A percentile compares a stretch with the other conserved stretches of the same genome.
Conservation (phyloP, 129 eudicot species). For the Lonicera japonica region DNA sequence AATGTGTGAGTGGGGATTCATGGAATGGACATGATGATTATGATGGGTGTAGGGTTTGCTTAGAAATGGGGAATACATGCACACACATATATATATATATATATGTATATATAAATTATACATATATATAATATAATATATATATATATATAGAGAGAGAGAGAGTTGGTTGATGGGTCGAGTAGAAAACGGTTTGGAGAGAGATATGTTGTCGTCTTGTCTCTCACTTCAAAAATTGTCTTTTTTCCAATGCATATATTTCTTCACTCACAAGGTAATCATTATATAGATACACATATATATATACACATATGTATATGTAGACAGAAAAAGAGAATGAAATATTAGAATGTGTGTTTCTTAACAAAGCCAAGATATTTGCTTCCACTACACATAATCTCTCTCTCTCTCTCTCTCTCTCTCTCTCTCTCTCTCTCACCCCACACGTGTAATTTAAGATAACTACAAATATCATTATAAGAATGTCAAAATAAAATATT, state of each 20-base stretch:
- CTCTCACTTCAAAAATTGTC: slow-evolving; percentile 51
- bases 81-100: too few relatives aligned
- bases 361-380: slow-evolving; percentile 48
- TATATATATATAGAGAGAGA: slow-evolving; percentile 5
- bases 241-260: slow-evolving; percentile 28
- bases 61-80: slow-evolving; percentile 52
- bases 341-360: slow-evolving; percentile 25
- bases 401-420: slow-evolving; percentile 7
- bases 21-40: slow-evolving; percentile 29
- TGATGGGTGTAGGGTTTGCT: slow-evolving; percentile 86
- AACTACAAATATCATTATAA: not conserved
- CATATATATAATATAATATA: too few relatives aligned
- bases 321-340: slow-evolving; percentile 3
- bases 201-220: slow-evolving; percentile 51
- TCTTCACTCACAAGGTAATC: slow-evolving; percentile 43
- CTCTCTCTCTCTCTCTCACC: slow-evolving; percentile 7
- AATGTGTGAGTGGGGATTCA: not conserved
- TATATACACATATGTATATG: not conserved
- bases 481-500: not conserved
- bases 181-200: slow-evolving; percentile 60
- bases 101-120: too few relatives aligned
- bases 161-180: slow-evolving; percentile 46
- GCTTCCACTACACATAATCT: slow-evolving; percentile 59
- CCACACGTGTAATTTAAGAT: slow-evolving; percentile 65
- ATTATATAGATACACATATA: not conserved